These are phyloP conservation scores for Gloeopeniophorella convolvens DNA, from an alignment of 768 basidiomycete species.

Conservation along the genomic window DNA sequence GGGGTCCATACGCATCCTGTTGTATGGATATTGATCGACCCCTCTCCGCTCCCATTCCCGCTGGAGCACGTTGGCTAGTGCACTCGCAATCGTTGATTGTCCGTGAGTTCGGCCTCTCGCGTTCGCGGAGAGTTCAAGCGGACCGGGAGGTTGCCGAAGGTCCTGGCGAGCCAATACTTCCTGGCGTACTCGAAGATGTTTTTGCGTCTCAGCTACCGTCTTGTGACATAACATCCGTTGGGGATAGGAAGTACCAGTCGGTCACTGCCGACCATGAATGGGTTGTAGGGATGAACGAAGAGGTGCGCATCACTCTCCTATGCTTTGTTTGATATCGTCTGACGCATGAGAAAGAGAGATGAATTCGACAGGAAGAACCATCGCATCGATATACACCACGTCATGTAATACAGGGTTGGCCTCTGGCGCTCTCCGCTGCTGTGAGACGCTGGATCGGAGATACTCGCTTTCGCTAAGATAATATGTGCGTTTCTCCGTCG, in stretches of 20 bases:
- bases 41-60: background rate
- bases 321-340: background rate
- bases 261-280: constrained; percentile 16
- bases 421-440: too few species aligned
- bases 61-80: constrained; percentile 12
- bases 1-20: background rate
- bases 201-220: constrained; percentile 3
- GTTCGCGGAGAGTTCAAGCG: background rate
- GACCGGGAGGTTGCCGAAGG: background rate
- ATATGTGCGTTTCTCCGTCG: too few species aligned
- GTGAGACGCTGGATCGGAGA: too few species aligned
- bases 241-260: constrained; percentile 14
- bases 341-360: background rate
- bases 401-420: background rate
- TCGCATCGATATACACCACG: constrained; percentile 14
- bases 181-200: background rate
- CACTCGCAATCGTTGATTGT: constrained; percentile 2
- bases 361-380: constrained; percentile 1
- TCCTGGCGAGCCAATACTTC: background rate
- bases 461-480: too few species aligned
- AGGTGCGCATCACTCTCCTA: background rate
- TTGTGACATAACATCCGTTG: constrained; percentile 1
- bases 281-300: constrained; percentile 11
- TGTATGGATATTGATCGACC: constrained; percentile 12
- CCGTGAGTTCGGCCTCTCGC: constrained; percentile 8